Percentiles rank a stretch among this genome's conserved stretches.
These are phyloP conservation scores for Fragosphaeria purpurea DNA, from an alignment of 2,329 filamentous ascomycete genomes.

Conservation along the genomic window DNA sequence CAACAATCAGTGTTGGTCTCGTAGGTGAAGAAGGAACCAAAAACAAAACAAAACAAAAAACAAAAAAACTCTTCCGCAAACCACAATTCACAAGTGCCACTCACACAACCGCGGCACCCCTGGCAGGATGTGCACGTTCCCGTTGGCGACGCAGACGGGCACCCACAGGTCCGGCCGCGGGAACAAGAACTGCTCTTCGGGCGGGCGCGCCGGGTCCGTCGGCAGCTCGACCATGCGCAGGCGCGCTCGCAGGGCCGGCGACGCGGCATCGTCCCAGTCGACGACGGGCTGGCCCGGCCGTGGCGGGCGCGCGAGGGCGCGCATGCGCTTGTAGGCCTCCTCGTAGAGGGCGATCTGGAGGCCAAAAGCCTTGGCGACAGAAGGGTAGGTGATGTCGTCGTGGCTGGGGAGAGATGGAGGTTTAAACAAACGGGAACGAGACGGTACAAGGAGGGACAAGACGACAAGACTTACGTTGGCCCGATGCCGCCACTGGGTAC, in stretches of 20 bases:
- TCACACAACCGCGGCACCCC: conserved; percentile 74
- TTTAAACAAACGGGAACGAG: too few species aligned
- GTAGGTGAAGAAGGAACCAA: too few species aligned
- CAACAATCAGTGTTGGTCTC: too few species aligned
- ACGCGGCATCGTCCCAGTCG: conserved; percentile 68
- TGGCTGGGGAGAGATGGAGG: conserved; percentile 44
- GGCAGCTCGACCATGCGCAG: conserved; percentile 86
- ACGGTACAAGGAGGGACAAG: too few species aligned
- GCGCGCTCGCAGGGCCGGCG: conserved; percentile 67
- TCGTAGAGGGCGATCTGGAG: conserved; percentile 69
- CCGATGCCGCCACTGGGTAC: conserved; percentile 70
- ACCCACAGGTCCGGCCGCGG: conserved; percentile 80
- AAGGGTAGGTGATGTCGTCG: conserved; percentile 95
- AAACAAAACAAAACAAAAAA: too few species aligned
- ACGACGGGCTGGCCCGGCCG: conserved; percentile 64
- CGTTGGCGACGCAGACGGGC: conserved; percentile 78
- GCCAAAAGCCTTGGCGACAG: conserved; percentile 81
- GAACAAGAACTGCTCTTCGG: conserved; percentile 68
- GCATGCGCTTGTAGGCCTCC: conserved; percentile 73
- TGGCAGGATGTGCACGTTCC: conserved; percentile 86
- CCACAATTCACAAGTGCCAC: conserved; percentile 14
- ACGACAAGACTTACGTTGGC: conserved; percentile 58
- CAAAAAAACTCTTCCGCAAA: too few species aligned
- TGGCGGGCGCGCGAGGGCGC: conserved; percentile 62
- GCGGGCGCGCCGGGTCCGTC: conserved; percentile 54